Conservation (phyloP, 2,329 filamentous ascomycete species). For the Cadophora luteo-olivacea region DNA sequence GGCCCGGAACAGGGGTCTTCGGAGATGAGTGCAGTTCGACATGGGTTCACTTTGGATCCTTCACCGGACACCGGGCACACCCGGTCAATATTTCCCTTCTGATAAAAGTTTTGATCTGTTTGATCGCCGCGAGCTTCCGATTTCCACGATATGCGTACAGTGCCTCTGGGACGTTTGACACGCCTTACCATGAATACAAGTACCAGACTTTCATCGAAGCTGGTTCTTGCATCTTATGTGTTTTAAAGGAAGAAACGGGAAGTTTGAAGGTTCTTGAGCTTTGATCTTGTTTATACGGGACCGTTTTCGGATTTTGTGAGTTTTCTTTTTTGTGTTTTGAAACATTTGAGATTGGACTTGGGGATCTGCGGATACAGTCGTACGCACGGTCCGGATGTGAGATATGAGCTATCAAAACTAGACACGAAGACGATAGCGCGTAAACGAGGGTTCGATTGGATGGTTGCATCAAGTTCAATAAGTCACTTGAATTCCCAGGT, state of each 20-base stretch:
- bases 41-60: conserved; percentile 8
- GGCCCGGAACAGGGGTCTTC: conserved; percentile 20
- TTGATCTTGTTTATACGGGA: background rate
- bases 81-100: conserved; percentile 3
- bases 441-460: background rate
- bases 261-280: background rate
- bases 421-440: background rate
- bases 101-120: conserved; percentile 22
- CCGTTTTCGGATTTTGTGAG: background rate
- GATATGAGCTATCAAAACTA: background rate
- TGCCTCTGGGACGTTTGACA: background rate
- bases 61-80: background rate
- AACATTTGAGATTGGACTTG: conserved; percentile 3
- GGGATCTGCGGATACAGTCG: background rate
- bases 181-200: too few species aligned
- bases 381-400: background rate
- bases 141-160: background rate
- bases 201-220: background rate
- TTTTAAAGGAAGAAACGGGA: background rate
- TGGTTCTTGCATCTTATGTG: background rate
- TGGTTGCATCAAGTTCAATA: background rate
- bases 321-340: background rate
- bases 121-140: conserved; percentile 18
- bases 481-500: background rate
- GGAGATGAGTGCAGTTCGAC: conserved; percentile 27